Evolutionary conservation across 2,329 filamentous ascomycete species (phyloP).

Genomic region (Incumbomyces delicatus): DNA sequence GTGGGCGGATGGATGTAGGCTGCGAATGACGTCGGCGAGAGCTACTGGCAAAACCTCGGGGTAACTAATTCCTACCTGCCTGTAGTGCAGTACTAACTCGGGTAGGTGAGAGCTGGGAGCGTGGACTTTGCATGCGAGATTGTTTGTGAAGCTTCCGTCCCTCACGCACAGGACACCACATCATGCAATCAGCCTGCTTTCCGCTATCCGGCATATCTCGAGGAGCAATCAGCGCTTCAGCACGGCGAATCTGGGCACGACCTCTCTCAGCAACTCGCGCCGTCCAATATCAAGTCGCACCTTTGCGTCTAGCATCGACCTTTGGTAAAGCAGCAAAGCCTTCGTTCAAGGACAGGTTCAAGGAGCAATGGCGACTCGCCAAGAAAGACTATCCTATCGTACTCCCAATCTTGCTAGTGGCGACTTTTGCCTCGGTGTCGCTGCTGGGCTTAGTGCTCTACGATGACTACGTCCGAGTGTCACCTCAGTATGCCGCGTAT

Average conservation of each 20-base stretch:
- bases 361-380: slow-evolving; percentile 6
- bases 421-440: slow-evolving; percentile 26
- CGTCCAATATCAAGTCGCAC: too few relatives aligned
- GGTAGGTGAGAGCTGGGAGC: too few relatives aligned
- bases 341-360: background rate
- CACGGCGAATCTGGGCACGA: too few relatives aligned
- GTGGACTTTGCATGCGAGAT: background rate
- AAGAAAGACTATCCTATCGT: slow-evolving; percentile 28
- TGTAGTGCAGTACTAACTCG: too few relatives aligned
- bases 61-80: too few relatives aligned
- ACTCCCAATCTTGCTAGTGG: slow-evolving; percentile 33
- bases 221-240: too few relatives aligned
- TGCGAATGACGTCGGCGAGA: background rate
- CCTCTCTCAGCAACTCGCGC: too few relatives aligned
- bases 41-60: too few relatives aligned
- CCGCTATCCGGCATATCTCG: too few relatives aligned
- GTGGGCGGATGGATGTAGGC: too few relatives aligned
- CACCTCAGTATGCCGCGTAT: slow-evolving; percentile 33
- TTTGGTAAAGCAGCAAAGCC: background rate
- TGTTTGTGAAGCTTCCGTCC: background rate
- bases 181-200: too few relatives aligned
- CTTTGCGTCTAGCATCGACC: background rate
- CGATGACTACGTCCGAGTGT: slow-evolving; percentile 33
- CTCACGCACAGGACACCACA: too few relatives aligned
- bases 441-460: slow-evolving; percentile 34